Evolutionary conservation across 2,329 filamentous ascomycete species (phyloP), one percentile per base, ranked within the genome.

Genomic region (Aspergillus ruber): DNA sequence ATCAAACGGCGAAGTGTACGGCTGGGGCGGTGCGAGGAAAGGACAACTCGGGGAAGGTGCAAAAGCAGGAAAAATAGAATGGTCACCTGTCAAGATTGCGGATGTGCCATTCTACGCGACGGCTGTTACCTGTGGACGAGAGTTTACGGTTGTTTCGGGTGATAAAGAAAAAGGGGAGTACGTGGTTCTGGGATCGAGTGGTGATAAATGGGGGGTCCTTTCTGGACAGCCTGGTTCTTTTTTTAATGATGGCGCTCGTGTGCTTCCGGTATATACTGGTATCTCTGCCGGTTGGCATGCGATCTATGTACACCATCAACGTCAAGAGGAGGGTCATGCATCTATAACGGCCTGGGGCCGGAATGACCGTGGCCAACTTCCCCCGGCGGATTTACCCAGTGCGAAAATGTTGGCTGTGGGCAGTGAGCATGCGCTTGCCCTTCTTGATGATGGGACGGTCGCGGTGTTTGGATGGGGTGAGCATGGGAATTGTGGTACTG

Each of bases 401-500:
- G 60, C 90, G 3, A 68, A 71, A 8, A 73, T 74, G 20, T 78
- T 97, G n/a, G 86, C 87, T 3, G 80, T 86, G 41, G 93, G 93
- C 0, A 96, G 91, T 62, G 93, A 97, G 67, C 93, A 98, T 67
- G 82, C 81, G n/a, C 68, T 97, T 52, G 88, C 83, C 7, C 68
- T 91, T 21, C 82, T 86, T 0, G 70, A 70, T 8, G 74, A 78
- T 17, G 81, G 81, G 1, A 79, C 84, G 44, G 81, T 95, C 1
- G 70, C 94, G 43, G 81, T 88, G 1, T 97, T 91, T 89, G 93
- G 93, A 17, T 98, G 93, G 93, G 90, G 90, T 2, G 91, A 97
- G 69, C 93, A 98, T 70, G 93, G 93, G 1, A 98, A 98, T 65
- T 98, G 93, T 65, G 93, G 93, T 3, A 80, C 82, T 32, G 74